phyloP scores from a whole-genome alignment of 805 yeast genomes.

The Millerozyma miso region DNA sequence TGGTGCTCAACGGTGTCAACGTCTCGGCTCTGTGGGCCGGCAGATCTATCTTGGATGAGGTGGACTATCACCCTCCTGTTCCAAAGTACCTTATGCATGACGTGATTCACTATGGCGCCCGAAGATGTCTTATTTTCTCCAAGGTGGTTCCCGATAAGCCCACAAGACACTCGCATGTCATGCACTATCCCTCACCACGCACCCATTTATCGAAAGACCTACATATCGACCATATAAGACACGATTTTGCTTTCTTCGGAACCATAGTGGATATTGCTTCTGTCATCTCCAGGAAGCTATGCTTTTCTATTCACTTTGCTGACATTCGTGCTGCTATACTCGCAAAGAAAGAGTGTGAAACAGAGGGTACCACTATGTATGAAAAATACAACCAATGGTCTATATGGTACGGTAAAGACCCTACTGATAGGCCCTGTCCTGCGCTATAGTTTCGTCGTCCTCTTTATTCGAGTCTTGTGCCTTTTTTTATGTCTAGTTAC shows the following conservation, averaged over 20 bases:
- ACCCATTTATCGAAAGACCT: slow-evolving; percentile 40
- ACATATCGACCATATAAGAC: slow-evolving; percentile 38
- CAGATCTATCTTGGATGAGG: slow-evolving; percentile 18
- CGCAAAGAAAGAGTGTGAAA: slow-evolving; percentile 47
- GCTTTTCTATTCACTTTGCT: slow-evolving; percentile 56
- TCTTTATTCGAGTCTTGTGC: no score
- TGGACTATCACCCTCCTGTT: slow-evolving; percentile 17
- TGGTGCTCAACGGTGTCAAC: slow-evolving; percentile 55
- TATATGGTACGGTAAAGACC: slow-evolving; percentile 64
- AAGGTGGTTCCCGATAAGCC: slow-evolving; percentile 19
- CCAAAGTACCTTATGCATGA: slow-evolving; percentile 24
- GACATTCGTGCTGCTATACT: slow-evolving; percentile 57
- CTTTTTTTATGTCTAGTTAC: no score
- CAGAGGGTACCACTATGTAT: slow-evolving; percentile 28
- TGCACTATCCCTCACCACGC: slow-evolving; percentile 41
- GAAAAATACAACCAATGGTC: slow-evolving; percentile 56
- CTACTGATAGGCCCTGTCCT: slow-evolving; percentile 53
- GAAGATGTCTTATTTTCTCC: slow-evolving; percentile 50
- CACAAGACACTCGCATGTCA: slow-evolving; percentile 17
- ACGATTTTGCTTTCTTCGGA: slow-evolving; percentile 57
- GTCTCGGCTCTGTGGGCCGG: slow-evolving; percentile 47
- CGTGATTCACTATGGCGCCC: slow-evolving; percentile 41
- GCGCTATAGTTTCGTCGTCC: slow-evolving; percentile 1
- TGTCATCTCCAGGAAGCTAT: slow-evolving; percentile 59
- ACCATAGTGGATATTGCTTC: slow-evolving; percentile 59